These are phyloP conservation scores for Camellia sinensis DNA, from an alignment of 148 eudicot genomes.

Conservation along the genomic window DNA sequence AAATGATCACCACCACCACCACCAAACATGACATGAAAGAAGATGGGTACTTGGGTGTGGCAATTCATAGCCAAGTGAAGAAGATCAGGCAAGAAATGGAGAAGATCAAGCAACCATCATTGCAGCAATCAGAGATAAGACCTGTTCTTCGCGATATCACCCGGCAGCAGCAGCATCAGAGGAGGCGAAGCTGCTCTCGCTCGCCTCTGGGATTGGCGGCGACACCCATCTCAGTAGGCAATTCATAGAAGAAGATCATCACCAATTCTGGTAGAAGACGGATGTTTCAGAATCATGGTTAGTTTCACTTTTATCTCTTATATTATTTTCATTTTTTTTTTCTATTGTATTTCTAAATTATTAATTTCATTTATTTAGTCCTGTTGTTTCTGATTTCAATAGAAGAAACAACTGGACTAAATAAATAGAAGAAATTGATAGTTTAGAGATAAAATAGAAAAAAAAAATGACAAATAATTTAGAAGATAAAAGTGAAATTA, in stretches of 20 bases:
- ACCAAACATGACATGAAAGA: neutral
- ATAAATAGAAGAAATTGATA: too few species aligned
- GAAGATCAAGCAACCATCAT: slow-evolving; percentile 21
- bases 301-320: too few species aligned
- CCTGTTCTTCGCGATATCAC: slow-evolving; percentile 20
- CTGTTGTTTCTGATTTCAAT: too few species aligned
- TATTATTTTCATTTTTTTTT: too few species aligned
- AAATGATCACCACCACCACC: neutral
- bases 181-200: slow-evolving; percentile 24
- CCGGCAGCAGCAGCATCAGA: slow-evolving; percentile 25
- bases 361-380: too few species aligned
- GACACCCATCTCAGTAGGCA: slow-evolving; percentile 43
- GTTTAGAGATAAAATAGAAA: too few species aligned
- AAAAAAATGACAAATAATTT: too few species aligned
- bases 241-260: slow-evolving; percentile 7
- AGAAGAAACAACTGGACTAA: too few species aligned
- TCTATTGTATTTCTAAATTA: too few species aligned
- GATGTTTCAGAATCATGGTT: too few species aligned
- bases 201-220: slow-evolving; percentile 46
- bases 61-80: slow-evolving; percentile 24
- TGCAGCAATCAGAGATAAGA: slow-evolving; percentile 18
- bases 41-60: slow-evolving; percentile 11
- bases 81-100: slow-evolving; percentile 27
- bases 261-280: neutral
- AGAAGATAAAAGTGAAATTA: too few species aligned